These are phyloP conservation scores for Gossypium gossypioides DNA, from an alignment of 441 rosid genomes.

Conservation along the genomic window DNA sequence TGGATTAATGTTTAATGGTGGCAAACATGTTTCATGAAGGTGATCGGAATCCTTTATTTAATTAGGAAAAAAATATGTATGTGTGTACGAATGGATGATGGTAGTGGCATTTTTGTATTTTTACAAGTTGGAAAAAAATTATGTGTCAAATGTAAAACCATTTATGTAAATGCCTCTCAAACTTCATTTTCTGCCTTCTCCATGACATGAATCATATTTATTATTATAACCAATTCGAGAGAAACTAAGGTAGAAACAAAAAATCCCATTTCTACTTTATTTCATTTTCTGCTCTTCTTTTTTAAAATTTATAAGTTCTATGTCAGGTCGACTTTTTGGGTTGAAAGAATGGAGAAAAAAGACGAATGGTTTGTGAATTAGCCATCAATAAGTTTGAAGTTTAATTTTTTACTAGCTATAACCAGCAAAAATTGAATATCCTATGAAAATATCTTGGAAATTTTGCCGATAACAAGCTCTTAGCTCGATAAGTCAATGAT, in stretches of 20 bases:
- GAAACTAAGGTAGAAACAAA: not conserved
- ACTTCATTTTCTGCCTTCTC: conserved; percentile 14
- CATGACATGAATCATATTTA: conserved; percentile 7
- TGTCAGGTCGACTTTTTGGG: not conserved
- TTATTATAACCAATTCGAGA: not conserved
- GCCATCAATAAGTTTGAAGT: not conserved
- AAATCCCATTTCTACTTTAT: not conserved
- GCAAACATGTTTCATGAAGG: not conserved
- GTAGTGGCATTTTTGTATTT: not conserved
- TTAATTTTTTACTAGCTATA: too few species aligned
- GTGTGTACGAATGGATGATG: not conserved
- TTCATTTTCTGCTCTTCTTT: not conserved
- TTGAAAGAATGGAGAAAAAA: not conserved
- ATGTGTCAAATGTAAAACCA: conserved; percentile 15
- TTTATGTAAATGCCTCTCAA: conserved; percentile 1
- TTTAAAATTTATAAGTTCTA: not conserved
- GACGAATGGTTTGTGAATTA: not conserved
- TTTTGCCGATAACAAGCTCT: too few species aligned
- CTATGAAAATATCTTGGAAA: too few species aligned
- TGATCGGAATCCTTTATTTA: not conserved
- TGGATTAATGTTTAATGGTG: not conserved
- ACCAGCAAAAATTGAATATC: too few species aligned
- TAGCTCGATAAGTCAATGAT: too few species aligned
- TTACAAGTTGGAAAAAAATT: not conserved
- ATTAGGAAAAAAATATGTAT: not conserved